These are phyloP conservation scores for Eucommia ulmoides DNA, from an alignment of 257 asterid genomes.

Conservation along the genomic window DNA sequence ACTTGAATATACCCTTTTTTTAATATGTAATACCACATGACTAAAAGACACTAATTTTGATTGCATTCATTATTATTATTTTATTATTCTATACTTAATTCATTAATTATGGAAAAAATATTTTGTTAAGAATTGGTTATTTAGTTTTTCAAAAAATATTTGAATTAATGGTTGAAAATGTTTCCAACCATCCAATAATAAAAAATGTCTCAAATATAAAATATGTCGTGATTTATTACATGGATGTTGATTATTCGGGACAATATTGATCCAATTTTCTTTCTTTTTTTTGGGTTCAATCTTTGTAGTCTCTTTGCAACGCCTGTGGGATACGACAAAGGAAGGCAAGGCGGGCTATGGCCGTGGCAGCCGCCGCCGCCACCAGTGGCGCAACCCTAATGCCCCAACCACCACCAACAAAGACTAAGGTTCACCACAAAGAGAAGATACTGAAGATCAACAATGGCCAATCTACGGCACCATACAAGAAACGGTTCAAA, in stretches of 20 bases:
- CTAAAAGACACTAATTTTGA: too few species aligned
- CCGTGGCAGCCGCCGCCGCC: slow-evolving; percentile 31
- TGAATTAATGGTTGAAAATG: background rate
- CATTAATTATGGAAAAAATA: too few species aligned
- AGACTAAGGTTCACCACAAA: slow-evolving; percentile 45
- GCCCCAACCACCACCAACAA: slow-evolving; percentile 12
- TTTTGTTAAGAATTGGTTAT: background rate
- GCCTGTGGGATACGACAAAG: slow-evolving; percentile 95
- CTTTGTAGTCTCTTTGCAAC: slow-evolving; percentile 94
- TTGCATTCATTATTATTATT: background rate
- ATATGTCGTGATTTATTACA: too few species aligned
- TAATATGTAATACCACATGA: too few species aligned
- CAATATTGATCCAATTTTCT: background rate
- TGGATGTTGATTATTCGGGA: background rate
- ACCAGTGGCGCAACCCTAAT: slow-evolving; percentile 8
- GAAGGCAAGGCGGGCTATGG: slow-evolving; percentile 86
- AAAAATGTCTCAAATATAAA: too few species aligned
- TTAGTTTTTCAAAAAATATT: background rate
- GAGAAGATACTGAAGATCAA: slow-evolving; percentile 23
- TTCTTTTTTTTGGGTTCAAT: background rate
- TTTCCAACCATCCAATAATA: too few species aligned
- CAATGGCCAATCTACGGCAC: slow-evolving; percentile 22
- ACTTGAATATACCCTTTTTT: too few species aligned
- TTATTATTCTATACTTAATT: background rate
- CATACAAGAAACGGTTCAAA: slow-evolving; percentile 49